Evolutionary conservation across 768 basidiomycete species (phyloP), one percentile per base, ranked within the genome.

Genomic region (Pholiota molesta): DNA sequence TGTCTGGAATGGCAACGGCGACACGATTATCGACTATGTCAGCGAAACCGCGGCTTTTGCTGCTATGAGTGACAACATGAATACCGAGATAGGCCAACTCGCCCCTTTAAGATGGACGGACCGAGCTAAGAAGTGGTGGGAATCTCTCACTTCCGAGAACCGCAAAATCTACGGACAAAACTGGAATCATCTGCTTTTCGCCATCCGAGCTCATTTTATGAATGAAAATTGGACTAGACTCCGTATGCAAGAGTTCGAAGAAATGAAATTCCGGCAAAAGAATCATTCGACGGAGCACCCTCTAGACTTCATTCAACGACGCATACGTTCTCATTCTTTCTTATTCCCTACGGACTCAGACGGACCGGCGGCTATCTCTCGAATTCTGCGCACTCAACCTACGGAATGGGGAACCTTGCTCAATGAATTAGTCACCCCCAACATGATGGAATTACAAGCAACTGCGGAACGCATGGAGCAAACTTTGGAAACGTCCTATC

Each of bases 141-240:
- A 62, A 17, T 23, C 56, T 28, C 49, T 62, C 0, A 37, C 55
- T 0, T 7, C 28, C 4, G 10, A 4, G 13, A 51, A 62, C 13
- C 47, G 53, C 16, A 1, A 4, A 4, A 55, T 54, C 39, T 59
- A 54, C 28, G 10, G 44, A 1, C 5, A 35, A 10, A 13, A 57
- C 29, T 66, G 62, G 62, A 31, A 57, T 39, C 28, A 52, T 19
- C 57, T 68, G 54, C 8, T 62, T 0, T 21, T 62, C 0, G 65
- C 19, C 17, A 49, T 69, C 19, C 37, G 68, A 9, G 5, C 53
- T n/a, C 68, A 69, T 2, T 66, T 66, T 63, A 54, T 68, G 44
- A 44, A 64, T 33, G 47, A 51, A 0, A 49, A 26, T 3, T 63
- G 67, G 67, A 6, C 57, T 9, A 17, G 60, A 23, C 54, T 56